Conservation (phyloP, 345 rosid species). For the Pelargonium nanum region DNA sequence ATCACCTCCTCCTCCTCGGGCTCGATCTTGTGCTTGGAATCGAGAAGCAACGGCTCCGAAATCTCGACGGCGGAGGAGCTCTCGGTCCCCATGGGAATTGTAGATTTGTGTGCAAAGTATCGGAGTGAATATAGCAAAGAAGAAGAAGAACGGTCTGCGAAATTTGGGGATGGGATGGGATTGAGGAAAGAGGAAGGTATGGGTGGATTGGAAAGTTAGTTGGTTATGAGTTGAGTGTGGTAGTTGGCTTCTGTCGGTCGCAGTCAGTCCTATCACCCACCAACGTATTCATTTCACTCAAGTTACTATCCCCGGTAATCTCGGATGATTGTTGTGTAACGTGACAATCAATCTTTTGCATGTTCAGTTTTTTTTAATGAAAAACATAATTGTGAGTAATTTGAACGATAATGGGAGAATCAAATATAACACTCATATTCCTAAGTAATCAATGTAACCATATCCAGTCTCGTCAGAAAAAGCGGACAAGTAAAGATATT, state of each 20-base stretch:
- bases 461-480: no score
- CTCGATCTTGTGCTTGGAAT: conserved; percentile 13
- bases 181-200: neutral
- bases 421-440: no score
- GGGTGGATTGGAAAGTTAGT: neutral
- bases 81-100: conserved; percentile 46
- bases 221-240: neutral
- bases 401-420: no score
- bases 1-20: conserved; percentile 22
- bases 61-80: conserved; percentile 29
- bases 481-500: no score
- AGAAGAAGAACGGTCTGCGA: neutral
- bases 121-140: neutral
- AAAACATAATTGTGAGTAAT: no score
- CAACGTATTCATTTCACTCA: no score
- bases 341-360: no score
- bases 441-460: no score
- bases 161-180: neutral
- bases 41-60: conserved; percentile 36
- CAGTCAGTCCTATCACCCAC: no score
- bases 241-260: neutral
- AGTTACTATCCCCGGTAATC: no score
- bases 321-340: no score
- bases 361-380: no score
- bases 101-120: neutral